These are phyloP conservation scores for Nicotiana otophora DNA, from an alignment of 257 asterid genomes.

Conservation along the genomic window DNA sequence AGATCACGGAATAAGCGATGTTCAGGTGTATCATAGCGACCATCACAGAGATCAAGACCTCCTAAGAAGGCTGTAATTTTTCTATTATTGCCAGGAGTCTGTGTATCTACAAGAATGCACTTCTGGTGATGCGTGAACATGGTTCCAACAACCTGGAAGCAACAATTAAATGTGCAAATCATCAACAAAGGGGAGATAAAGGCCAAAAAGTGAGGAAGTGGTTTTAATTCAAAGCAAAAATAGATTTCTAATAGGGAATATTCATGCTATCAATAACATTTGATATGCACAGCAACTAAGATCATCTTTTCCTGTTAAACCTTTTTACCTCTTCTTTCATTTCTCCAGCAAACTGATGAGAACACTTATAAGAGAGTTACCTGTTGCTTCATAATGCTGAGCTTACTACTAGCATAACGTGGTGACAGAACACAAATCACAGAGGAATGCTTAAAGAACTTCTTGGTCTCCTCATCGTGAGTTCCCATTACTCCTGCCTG, in stretches of 20 bases:
- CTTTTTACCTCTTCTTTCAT: not conserved
- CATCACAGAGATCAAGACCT: slow-evolving; percentile 94
- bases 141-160: slow-evolving; percentile 73
- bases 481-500: slow-evolving; percentile 87
- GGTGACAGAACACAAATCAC: slow-evolving; percentile 86
- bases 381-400: slow-evolving; percentile 72
- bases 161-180: not conserved
- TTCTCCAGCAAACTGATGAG: not conserved
- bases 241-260: not conserved
- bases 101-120: slow-evolving; percentile 86
- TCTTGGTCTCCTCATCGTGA: slow-evolving; percentile 89
- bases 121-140: slow-evolving; percentile 93
- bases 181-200: not conserved
- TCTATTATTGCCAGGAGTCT: slow-evolving; percentile 76
- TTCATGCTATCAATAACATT: not conserved
- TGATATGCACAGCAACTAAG: not conserved
- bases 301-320: not conserved
- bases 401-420: slow-evolving; percentile 81
- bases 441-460: slow-evolving; percentile 78
- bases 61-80: slow-evolving; percentile 85
- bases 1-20: slow-evolving; percentile 71
- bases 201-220: not conserved
- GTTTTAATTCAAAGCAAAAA: not conserved
- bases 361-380: slow-evolving; percentile 25
- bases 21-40: slow-evolving; percentile 92